Conservation (phyloP, 2,329 filamentous ascomycete genomes). For the Grosmannia huntii region DNA sequence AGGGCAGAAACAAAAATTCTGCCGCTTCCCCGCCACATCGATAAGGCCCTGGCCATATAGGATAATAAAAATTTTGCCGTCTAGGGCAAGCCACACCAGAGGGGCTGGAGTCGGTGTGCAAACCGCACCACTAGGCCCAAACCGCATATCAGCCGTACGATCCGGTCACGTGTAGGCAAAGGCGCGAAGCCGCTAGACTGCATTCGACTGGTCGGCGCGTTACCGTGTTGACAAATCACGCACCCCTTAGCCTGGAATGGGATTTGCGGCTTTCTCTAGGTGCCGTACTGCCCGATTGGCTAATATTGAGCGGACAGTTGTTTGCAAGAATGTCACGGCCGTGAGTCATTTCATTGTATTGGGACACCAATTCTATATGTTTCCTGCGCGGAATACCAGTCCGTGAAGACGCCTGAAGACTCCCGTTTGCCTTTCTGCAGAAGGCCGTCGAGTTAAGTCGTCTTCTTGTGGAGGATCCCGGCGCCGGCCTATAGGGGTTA, state of each 20-base stretch:
- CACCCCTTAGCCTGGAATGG: no score
- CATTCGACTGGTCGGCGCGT: background rate
- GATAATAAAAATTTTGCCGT: constrained; percentile 3
- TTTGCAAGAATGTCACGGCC: no score
- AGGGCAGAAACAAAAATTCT: constrained; percentile 10
- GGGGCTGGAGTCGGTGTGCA: constrained; percentile 1
- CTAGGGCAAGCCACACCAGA: constrained; percentile 4
- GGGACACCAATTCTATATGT: background rate
- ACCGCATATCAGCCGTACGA: background rate
- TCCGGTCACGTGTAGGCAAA: background rate
- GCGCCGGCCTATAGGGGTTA: constrained; percentile 6
- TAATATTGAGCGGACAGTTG: no score
- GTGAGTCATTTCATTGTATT: background rate
- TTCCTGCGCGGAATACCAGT: background rate
- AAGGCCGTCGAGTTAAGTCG: background rate
- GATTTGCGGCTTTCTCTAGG: no score
- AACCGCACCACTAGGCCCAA: background rate
- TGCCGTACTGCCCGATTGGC: no score
- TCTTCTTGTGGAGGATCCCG: constrained; percentile 6
- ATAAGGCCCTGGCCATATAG: constrained; percentile 5
- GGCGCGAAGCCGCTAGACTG: no score
- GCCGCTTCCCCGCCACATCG: constrained; percentile 10
- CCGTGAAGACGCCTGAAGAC: background rate
- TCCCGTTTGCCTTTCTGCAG: background rate
- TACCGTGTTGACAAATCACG: background rate